Evolutionary conservation across 2,329 filamentous ascomycete genomes (phyloP).

Genomic region (Raffaelea deltoideospora): DNA sequence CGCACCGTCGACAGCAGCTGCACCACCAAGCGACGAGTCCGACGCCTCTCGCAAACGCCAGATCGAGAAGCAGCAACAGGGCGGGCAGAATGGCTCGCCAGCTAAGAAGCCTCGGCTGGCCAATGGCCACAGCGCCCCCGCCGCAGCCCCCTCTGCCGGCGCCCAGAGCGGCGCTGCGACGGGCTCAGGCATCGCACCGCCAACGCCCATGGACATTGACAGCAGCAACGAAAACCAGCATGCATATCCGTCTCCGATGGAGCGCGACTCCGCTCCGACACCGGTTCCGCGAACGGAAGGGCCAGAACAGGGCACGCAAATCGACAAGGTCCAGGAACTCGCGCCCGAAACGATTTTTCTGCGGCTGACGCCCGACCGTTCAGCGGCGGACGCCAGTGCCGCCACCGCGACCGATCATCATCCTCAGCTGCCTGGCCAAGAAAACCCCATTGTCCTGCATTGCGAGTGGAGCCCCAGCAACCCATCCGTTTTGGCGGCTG

Average conservation of each 20-base stretch:
- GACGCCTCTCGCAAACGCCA: constrained; percentile 36
- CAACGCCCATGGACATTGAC: constrained; percentile 43
- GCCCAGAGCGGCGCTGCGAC: no score
- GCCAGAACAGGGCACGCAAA: constrained; percentile 47
- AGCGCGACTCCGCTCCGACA: constrained; percentile 38
- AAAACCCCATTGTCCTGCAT: constrained; percentile 48
- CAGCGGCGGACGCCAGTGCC: constrained; percentile 18
- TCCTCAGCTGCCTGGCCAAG: constrained; percentile 15
- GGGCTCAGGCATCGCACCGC: neutral
- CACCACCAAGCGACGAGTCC: constrained; percentile 18
- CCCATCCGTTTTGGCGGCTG: constrained; percentile 50
- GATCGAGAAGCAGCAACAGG: constrained; percentile 27
- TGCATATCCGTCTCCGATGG: constrained; percentile 50
- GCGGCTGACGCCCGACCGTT: constrained; percentile 31
- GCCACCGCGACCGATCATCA: constrained; percentile 6
- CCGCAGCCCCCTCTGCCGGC: constrained; percentile 29
- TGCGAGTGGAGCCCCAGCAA: constrained; percentile 55
- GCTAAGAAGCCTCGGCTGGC: constrained; percentile 44
- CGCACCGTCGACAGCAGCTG: no score
- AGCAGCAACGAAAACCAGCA: constrained; percentile 34
- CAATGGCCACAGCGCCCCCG: constrained; percentile 43
- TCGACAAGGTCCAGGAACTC: constrained; percentile 48
- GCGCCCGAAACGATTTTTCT: constrained; percentile 45
- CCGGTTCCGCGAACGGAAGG: constrained; percentile 42
- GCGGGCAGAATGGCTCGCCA: constrained; percentile 38